These are phyloP conservation scores for Acanthamoeba sp. DNA, from an alignment of 208 protist genomes.

Conservation along the genomic window DNA sequence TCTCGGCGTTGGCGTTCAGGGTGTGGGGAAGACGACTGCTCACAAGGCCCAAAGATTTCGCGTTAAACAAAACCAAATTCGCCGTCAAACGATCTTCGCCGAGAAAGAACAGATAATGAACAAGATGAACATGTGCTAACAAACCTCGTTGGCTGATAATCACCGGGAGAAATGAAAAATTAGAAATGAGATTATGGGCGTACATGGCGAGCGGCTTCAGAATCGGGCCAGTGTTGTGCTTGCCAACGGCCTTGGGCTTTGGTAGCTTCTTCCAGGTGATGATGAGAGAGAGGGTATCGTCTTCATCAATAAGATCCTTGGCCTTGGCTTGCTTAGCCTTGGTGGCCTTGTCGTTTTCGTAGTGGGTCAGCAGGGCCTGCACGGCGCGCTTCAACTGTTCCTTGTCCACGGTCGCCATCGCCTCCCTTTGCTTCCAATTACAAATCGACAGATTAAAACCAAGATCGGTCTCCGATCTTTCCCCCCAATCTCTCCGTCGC, in stretches of 20 bases:
- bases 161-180: neutral
- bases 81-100: too few species aligned
- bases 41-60: neutral
- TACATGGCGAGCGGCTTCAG: conserved; percentile 35
- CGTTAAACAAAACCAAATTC: neutral
- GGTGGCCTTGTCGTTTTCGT: neutral
- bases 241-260: neutral
- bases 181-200: neutral
- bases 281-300: conserved; percentile 32
- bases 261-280: conserved; percentile 10
- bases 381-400: neutral
- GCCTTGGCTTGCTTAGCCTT: conserved; percentile 2
- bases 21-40: neutral
- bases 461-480: neutral
- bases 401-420: neutral
- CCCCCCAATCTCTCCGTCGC: neutral
- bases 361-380: conserved; percentile 19
- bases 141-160: neutral
- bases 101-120: too few species aligned
- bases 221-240: neutral
- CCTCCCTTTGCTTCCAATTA: neutral
- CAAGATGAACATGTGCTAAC: neutral
- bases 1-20: conserved; percentile 3
- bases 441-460: neutral
- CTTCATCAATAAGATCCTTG: neutral